Evolutionary conservation across 106 monocot genomes (phyloP).

Genomic region (Iris macrosiphon): DNA sequence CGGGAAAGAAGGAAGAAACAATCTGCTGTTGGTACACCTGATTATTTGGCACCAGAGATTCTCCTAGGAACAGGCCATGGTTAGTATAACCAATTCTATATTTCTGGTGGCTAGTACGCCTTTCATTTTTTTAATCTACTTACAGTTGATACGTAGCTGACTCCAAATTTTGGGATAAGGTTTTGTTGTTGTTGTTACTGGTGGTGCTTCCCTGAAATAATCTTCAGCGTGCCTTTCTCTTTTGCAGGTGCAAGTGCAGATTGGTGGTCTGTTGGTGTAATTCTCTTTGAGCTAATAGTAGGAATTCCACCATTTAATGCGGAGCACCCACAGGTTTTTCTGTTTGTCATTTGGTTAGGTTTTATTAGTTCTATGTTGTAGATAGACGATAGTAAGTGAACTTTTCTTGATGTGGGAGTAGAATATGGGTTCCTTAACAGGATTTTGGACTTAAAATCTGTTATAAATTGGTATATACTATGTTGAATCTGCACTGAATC

Average conservation of each 20-base stretch:
- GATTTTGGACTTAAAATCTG: no score
- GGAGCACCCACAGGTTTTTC: conserved; percentile 98
- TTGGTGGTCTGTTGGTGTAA: conserved; percentile 99
- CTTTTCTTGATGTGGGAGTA: no score
- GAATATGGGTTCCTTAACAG: no score
- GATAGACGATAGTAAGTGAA: no score
- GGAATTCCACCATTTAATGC: conserved; percentile 99
- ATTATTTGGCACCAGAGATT: conserved; percentile 98
- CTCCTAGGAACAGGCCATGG: conserved; percentile 97
- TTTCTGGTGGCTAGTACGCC: background rate
- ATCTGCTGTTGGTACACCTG: conserved; percentile 99
- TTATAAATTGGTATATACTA: no score
- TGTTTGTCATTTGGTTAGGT: no score
- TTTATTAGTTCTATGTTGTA: no score
- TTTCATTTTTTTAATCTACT: background rate
- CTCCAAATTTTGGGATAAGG: no score
- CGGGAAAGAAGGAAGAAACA: conserved; percentile 79
- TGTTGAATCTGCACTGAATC: no score
- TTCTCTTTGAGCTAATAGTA: conserved; percentile 98
- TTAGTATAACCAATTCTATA: conserved; percentile 23
- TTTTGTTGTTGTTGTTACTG: no score
- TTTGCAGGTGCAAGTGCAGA: conserved; percentile 87
- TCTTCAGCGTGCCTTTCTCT: background rate
- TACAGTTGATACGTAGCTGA: no score
- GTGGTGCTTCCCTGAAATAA: background rate